Evolutionary conservation across 805 yeast species (phyloP).

Genomic region (Groenewaldozyma tartarivorans): DNA sequence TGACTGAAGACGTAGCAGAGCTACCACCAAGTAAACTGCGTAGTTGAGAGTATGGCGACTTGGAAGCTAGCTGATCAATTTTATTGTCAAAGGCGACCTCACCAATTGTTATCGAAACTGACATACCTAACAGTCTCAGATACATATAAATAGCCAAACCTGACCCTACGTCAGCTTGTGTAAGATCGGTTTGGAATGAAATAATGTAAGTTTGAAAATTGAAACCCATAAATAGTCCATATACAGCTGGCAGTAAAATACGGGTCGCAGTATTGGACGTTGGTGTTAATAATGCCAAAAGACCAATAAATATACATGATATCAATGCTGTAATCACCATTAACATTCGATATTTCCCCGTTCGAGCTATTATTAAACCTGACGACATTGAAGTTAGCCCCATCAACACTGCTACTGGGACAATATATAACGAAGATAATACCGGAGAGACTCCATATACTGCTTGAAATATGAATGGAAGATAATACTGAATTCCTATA

Average conservation of each 20-base stretch:
- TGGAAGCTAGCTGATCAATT: slow-evolving; percentile 26
- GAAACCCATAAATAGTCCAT: slow-evolving; percentile 42
- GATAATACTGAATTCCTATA: slow-evolving; percentile 37
- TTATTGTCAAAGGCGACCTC: slow-evolving; percentile 36
- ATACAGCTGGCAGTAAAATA: slow-evolving; percentile 38
- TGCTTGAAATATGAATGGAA: slow-evolving; percentile 42
- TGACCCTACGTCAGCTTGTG: slow-evolving; percentile 39
- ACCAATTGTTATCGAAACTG: slow-evolving; percentile 39
- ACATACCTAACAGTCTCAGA: slow-evolving; percentile 27
- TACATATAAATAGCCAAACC: slow-evolving; percentile 39
- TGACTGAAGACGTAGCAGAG: slow-evolving; percentile 15
- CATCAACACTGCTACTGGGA: slow-evolving; percentile 39
- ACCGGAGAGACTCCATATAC: slow-evolving; percentile 34
- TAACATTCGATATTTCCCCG: slow-evolving; percentile 33
- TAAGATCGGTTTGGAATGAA: slow-evolving; percentile 43
- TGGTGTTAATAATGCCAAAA: slow-evolving; percentile 32
- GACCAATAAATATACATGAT: no score
- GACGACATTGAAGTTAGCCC: slow-evolving; percentile 34
- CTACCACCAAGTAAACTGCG: slow-evolving; percentile 9
- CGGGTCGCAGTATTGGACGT: slow-evolving; percentile 30
- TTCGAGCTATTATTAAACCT: slow-evolving; percentile 37
- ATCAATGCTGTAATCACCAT: slow-evolving; percentile 34
- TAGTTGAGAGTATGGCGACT: slow-evolving; percentile 4
- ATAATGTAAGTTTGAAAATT: slow-evolving; percentile 38
- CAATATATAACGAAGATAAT: slow-evolving; percentile 32